Evolutionary conservation across 306 rosid genomes (phyloP), one percentile per base, ranked within the genome.

Genomic region (Cucumis hystrix): DNA sequence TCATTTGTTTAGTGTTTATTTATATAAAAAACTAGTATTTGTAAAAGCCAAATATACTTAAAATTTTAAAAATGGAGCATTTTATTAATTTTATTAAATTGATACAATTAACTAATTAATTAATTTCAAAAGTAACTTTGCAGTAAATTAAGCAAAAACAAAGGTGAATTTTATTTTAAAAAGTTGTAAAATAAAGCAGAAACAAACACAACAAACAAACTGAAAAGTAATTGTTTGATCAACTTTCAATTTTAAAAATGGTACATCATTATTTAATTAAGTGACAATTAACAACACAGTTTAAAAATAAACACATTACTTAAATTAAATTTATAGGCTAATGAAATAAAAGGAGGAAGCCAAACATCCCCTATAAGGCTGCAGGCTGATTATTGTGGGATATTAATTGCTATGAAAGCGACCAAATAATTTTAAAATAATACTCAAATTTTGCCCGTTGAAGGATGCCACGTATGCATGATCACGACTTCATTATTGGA

Each of bases 391-490:
- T 71, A 71, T 68, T 68, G 18, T 1, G 28, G 16, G 8, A 41
- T 41, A 67, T 68, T 68, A 41, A 68, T 68, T 67, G 55, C 25
- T 7, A 12, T 15, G 76, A 71, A 23, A 47, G 58, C 17, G 76
- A 71, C 76, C 76, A 49, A 23, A 47, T 71, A 49, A 71, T 71
- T 71, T 45, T 25, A 15, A 47, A 71, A 71, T 71, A 71, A 49
- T 25, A 4, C 23, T 69, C 57, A 49, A 70, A 68, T n/a, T 23
- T 1, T 28, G 74, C 4, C 56, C 56, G 55, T 43, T 68, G 74
- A 55, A 43, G 56, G 55, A 45, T 23, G 76, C 76, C 76, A 71
- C 76, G 60, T 71, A 71, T 25, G 23, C 76, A 71, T 25, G 58
- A 49, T 8, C 41, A 71, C 57, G 60, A 71, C 76, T 49, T 71